Base-by-base conservation (phyloP, 1,284 basidiomycete genomes). In the Apiotrichum gamsii region DNA sequence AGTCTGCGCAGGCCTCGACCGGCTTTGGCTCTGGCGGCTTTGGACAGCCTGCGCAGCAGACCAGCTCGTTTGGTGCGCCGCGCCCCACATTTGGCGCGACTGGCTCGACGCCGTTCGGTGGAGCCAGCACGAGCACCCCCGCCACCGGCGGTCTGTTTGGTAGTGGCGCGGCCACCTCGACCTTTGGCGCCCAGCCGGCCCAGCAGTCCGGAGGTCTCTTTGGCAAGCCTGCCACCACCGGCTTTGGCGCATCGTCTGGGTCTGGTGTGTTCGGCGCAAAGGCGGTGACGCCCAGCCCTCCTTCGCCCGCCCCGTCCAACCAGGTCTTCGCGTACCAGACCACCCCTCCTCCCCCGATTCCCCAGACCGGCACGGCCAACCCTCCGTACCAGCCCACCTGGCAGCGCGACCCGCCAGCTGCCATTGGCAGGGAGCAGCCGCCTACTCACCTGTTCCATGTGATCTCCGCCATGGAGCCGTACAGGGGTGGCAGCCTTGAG, bases 381-480 rank as follows among this genome's bases (percentile, higher is more conserved):
- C 67, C 69, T 8, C 49, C 55, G 0, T 71, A 71, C 50, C 56
- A 59, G 47, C 62, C 67, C 6, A 65, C 67, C 19, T 71, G 69
- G 69, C 65, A 69, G 42, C 61, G 61, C 43, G 69, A 70, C 45
- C 65, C 64, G 6, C 34, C 61, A 13, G 21, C 51, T 6, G 33
- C 13, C 3, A 15, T 19, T 13, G 43, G 37, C 28, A 34, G 38
- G 20, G 30, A 41, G 13, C 20, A 33, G 5, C 29, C 48, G 3
- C 60, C 61, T 1, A 42, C 48, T 5, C 64, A 67, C 39, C 59
- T 68, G 14, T 71, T 66, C 59, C 65, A 72, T 51, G 54, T 60
- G n/a, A 66, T 72, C 48, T 60, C 59, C 28, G 69, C 64, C 19
- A 69, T 70, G 68, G 50, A 60, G 20, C 54, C 62, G 3, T 72